A percentile compares a stretch with the other conserved stretches of the same genome.
Evolutionary conservation across 106 monocot genomes (phyloP).

Genomic region (Gastrodia elata): DNA sequence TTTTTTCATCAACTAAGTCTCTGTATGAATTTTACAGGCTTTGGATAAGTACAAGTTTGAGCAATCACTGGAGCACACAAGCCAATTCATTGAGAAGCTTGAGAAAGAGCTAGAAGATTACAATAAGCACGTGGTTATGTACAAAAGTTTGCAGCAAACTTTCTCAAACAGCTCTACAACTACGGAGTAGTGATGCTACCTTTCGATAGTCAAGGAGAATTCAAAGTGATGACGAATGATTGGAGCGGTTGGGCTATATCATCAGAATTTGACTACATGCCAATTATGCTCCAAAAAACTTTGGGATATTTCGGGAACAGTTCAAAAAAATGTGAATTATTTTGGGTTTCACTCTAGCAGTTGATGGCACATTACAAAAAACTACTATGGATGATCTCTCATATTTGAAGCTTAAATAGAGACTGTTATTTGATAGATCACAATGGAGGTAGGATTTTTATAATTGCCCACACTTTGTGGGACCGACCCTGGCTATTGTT

Average conservation of each 20-base stretch:
- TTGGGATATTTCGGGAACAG: not conserved
- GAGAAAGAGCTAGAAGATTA: constrained; percentile 80
- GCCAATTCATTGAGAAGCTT: constrained; percentile 69
- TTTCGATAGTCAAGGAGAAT: constrained; percentile 51
- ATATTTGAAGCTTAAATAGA: no score
- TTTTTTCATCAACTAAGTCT: not conserved
- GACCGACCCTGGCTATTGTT: no score
- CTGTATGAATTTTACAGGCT: constrained; percentile 33
- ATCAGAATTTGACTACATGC: not conserved
- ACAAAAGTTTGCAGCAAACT: constrained; percentile 21
- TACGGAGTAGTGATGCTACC: not conserved
- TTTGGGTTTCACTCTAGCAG: not conserved
- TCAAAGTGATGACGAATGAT: not conserved
- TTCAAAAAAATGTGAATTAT: not conserved
- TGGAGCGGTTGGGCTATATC: not conserved
- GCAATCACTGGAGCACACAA: constrained; percentile 87
- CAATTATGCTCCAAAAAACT: not conserved
- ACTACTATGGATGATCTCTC: no score
- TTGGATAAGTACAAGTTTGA: constrained; percentile 79
- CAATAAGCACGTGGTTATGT: constrained; percentile 51
- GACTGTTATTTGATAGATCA: no score
- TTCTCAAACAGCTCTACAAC: constrained; percentile 1
- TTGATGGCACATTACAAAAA: no score
- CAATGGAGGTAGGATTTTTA: no score
- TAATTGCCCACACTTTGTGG: no score